phyloP scores from a whole-genome alignment of 2,329 filamentous ascomycete species.

The Microdochium bolleyi region DNA sequence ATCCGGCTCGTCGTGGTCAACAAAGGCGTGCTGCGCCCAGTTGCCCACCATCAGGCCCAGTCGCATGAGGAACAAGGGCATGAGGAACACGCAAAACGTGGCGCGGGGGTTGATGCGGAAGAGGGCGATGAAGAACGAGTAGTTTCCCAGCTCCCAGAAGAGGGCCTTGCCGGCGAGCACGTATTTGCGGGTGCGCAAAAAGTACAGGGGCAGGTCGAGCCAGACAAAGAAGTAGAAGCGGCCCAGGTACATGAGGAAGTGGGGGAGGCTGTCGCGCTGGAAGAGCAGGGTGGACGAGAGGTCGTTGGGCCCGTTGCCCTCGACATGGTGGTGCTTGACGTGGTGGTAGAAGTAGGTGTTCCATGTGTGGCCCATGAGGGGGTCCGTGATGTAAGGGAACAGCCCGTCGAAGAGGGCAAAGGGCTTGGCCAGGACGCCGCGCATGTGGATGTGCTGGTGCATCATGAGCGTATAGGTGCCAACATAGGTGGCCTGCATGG shows the following conservation, averaged over 20 bases:
- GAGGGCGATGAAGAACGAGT: slow-evolving; percentile 41
- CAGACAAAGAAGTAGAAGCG: slow-evolving; percentile 69
- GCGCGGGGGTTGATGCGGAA: slow-evolving; percentile 44
- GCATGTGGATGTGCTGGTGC: slow-evolving; percentile 77
- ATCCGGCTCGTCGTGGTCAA: slow-evolving; percentile 65
- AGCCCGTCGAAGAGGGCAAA: slow-evolving; percentile 49
- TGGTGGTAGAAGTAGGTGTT: slow-evolving; percentile 82
- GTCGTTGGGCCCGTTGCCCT: slow-evolving; percentile 71
- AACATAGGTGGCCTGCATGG: slow-evolving; percentile 60
- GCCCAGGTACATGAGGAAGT: slow-evolving; percentile 66
- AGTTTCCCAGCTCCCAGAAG: slow-evolving; percentile 54
- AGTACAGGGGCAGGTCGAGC: slow-evolving; percentile 70
- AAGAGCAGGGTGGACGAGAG: slow-evolving; percentile 70
- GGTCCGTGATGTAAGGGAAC: slow-evolving; percentile 69
- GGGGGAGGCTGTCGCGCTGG: slow-evolving; percentile 57
- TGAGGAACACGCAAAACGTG: slow-evolving; percentile 55
- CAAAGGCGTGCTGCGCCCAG: slow-evolving; percentile 78
- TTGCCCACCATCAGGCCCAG: slow-evolving; percentile 74
- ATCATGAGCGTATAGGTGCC: slow-evolving; percentile 74
- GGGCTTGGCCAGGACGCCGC: slow-evolving; percentile 54
- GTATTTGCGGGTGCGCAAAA: slow-evolving; percentile 53
- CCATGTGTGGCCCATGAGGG: slow-evolving; percentile 77
- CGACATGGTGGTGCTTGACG: slow-evolving; percentile 79
- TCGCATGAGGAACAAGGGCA: slow-evolving; percentile 60
- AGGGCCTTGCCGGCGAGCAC: slow-evolving; percentile 45